phyloP scores from a whole-genome alignment of 495 filamentous ascomycete species.

The Penicillium cinerascens region DNA sequence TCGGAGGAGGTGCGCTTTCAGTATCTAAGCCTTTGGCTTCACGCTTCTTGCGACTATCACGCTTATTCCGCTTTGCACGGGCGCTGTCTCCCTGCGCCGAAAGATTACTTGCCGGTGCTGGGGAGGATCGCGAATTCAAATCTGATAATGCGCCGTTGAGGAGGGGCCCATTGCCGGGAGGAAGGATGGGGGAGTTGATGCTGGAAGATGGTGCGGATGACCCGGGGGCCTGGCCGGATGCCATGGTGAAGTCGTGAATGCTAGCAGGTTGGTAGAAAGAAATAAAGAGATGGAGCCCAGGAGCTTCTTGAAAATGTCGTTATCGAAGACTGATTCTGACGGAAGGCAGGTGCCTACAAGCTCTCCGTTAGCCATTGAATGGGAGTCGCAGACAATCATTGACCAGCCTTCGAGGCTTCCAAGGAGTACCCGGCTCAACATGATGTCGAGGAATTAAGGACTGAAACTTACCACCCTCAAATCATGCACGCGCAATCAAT shows the following conservation, averaged over 20 bases:
- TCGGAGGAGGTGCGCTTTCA: slow-evolving; percentile 34
- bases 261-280: not conserved
- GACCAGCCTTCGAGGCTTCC: too few species aligned
- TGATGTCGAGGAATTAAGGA: not conserved
- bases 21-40: slow-evolving; percentile 61
- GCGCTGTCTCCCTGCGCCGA: slow-evolving; percentile 34
- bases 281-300: not conserved
- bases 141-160: slow-evolving; percentile 33
- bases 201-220: slow-evolving; percentile 44
- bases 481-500: not conserved
- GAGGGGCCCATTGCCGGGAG: slow-evolving; percentile 26
- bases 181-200: slow-evolving; percentile 41
- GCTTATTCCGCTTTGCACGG: slow-evolving; percentile 45
- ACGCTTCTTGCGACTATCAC: slow-evolving; percentile 64
- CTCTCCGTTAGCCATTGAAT: not conserved
- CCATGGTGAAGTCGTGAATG: slow-evolving; percentile 20
- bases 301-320: not conserved
- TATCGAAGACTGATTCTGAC: not conserved
- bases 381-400: not conserved
- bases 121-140: slow-evolving; percentile 35
- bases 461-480: not conserved
- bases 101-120: slow-evolving; percentile 31
- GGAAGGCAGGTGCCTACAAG: not conserved
- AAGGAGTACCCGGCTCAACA: not conserved
- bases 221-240: slow-evolving; percentile 34